phyloP scores from a whole-genome alignment of 2,329 filamentous ascomycete species.

The Cladosporium sp. region DNA sequence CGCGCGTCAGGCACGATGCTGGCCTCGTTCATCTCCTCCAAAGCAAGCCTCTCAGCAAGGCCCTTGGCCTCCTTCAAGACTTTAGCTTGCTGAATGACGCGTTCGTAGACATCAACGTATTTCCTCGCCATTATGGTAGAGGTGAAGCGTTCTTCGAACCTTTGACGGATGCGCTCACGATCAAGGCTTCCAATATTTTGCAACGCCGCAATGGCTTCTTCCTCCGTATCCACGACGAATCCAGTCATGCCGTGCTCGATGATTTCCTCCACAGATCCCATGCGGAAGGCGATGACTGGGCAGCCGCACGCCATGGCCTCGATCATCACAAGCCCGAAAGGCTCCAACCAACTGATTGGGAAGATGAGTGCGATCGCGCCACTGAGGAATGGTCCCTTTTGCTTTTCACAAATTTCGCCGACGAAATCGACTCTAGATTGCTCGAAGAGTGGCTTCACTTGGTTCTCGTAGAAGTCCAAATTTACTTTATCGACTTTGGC shows the following conservation, averaged over 20 bases:
- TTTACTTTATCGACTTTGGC: no score
- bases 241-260: neutral
- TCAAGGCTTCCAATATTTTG: neutral
- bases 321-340: neutral
- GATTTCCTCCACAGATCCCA: neutral
- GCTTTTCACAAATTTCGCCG: neutral
- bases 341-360: neutral
- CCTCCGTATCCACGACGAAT: neutral
- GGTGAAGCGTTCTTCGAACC: neutral
- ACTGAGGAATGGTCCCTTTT: neutral
- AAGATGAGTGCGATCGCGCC: neutral
- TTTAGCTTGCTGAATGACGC: neutral
- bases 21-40: neutral
- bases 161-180: neutral
- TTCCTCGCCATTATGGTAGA: neutral
- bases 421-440: neutral
- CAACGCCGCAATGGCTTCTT: neutral
- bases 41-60: neutral
- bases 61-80: neutral
- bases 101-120: neutral
- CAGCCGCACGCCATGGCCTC: neutral
- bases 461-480: no score
- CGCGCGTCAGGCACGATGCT: no score
- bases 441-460: no score
- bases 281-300: neutral